These are phyloP conservation scores for Cnidoscolus chayamansa DNA, from an alignment of 441 rosid genomes.

Conservation along the genomic window DNA sequence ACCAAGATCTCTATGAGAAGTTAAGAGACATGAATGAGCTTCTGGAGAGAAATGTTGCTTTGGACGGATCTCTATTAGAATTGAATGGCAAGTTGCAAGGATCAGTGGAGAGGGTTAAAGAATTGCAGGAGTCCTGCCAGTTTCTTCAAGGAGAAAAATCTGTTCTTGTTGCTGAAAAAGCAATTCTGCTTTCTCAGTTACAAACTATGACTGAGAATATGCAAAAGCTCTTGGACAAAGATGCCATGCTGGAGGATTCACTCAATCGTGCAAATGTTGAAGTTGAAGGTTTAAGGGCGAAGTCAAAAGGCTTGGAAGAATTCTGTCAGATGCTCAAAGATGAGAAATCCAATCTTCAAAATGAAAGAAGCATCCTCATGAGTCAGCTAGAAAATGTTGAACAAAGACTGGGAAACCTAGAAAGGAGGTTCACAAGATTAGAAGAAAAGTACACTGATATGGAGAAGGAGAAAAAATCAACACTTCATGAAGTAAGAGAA, in stretches of 20 bases:
- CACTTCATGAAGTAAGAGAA: constrained; percentile 48
- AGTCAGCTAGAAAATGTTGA: constrained; percentile 53
- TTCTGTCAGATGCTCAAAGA: constrained; percentile 56
- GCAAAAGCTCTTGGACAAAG: constrained; percentile 52
- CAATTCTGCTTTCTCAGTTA: constrained; percentile 76
- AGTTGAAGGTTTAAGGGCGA: constrained; percentile 60
- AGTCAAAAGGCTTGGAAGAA: constrained; percentile 61
- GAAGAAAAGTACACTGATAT: constrained; percentile 48
- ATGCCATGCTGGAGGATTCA: constrained; percentile 52
- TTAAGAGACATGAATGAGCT: constrained; percentile 29
- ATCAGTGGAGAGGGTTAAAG: constrained; percentile 57
- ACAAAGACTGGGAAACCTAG: constrained; percentile 58
- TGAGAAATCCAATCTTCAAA: constrained; percentile 55
- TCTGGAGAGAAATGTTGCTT: constrained; percentile 52
- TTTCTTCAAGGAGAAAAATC: constrained; percentile 72
- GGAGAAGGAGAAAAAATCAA: constrained; percentile 63
- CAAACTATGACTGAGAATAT: constrained; percentile 63
- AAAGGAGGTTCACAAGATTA: constrained; percentile 57
- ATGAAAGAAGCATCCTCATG: constrained; percentile 52
- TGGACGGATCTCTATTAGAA: constrained; percentile 72
- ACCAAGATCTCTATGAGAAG: constrained; percentile 28
- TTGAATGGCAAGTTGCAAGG: constrained; percentile 67
- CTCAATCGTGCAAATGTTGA: constrained; percentile 64
- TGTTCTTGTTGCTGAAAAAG: constrained; percentile 53
- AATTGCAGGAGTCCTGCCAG: constrained; percentile 57